Conservation (phyloP, 495 filamentous ascomycete genomes). For the Penicillium ucsense region DNA sequence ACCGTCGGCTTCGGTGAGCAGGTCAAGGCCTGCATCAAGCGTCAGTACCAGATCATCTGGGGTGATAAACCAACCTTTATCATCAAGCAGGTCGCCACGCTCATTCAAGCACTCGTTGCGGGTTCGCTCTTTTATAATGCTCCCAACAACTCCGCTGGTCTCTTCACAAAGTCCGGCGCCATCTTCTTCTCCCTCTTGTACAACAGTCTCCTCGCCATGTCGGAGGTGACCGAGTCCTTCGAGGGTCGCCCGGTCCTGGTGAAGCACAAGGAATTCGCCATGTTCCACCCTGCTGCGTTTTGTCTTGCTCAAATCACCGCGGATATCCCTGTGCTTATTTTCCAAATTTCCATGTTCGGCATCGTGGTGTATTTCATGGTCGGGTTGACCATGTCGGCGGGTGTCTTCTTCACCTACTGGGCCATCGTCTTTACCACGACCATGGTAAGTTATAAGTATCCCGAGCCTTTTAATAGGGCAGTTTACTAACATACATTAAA, state of each 20-base stretch:
- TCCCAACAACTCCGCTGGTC: slow-evolving; percentile 28
- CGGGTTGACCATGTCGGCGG: slow-evolving; percentile 35
- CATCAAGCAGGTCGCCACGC: slow-evolving; percentile 45
- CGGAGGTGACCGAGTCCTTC: slow-evolving; percentile 64
- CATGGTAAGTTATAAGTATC: slow-evolving; percentile 14
- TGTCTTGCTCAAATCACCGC: slow-evolving; percentile 60
- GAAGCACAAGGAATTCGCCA: slow-evolving; percentile 67
- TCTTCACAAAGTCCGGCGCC: slow-evolving; percentile 45
- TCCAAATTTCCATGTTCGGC: slow-evolving; percentile 55
- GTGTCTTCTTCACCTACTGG: slow-evolving; percentile 45
- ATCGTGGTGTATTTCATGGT: slow-evolving; percentile 71
- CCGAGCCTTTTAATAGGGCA: too few species aligned
- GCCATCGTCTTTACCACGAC: slow-evolving; percentile 32
- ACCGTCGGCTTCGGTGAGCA: slow-evolving; percentile 51
- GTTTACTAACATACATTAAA: not conserved
- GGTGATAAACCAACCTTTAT: slow-evolving; percentile 50
- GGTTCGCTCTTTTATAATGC: slow-evolving; percentile 34
- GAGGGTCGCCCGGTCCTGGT: slow-evolving; percentile 58
- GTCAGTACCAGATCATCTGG: slow-evolving; percentile 50
- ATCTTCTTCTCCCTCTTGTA: slow-evolving; percentile 70
- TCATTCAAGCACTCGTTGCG: slow-evolving; percentile 31
- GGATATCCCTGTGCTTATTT: slow-evolving; percentile 58
- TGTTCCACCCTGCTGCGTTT: slow-evolving; percentile 66
- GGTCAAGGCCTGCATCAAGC: slow-evolving; percentile 42
- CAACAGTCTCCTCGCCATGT: slow-evolving; percentile 60